Evolutionary conservation across 2,329 filamentous ascomycete species (phyloP).

Genomic region (Botrytis elliptica): DNA sequence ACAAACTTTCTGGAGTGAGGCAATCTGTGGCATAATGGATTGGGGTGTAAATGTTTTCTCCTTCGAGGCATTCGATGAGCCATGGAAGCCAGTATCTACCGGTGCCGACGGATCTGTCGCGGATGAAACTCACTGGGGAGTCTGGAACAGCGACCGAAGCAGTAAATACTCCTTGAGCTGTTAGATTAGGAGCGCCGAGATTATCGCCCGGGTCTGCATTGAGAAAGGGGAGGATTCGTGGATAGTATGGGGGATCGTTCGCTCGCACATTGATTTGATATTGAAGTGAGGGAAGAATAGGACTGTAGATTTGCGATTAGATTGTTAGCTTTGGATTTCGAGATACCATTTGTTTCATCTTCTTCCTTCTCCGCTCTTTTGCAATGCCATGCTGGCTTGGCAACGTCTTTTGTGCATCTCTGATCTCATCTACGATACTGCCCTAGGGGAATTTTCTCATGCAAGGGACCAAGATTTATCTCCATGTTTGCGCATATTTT

Average conservation of each 20-base stretch:
- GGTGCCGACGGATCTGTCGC: slow-evolving; percentile 61
- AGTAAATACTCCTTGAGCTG: slow-evolving; percentile 48
- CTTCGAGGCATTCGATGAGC: slow-evolving; percentile 73
- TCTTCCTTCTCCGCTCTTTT: background rate
- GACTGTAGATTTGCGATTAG: background rate
- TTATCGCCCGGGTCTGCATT: background rate
- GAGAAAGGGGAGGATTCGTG: background rate
- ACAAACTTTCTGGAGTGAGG: slow-evolving; percentile 57
- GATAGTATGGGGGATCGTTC: background rate
- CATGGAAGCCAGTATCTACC: slow-evolving; percentile 63
- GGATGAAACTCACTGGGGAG: slow-evolving; percentile 69
- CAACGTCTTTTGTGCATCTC: background rate
- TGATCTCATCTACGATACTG: background rate
- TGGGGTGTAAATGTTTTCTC: slow-evolving; percentile 70
- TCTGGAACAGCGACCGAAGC: slow-evolving; percentile 59
- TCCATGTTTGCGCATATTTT: background rate
- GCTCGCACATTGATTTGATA: slow-evolving; percentile 4
- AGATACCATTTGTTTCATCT: slow-evolving; percentile 4
- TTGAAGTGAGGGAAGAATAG: background rate
- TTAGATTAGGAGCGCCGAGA: slow-evolving; percentile 12
- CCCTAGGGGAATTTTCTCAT: background rate
- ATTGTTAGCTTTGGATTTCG: slow-evolving; percentile 15
- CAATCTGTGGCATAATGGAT: slow-evolving; percentile 61
- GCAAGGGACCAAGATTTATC: background rate
- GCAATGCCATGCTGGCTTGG: slow-evolving; percentile 2